Base-by-base conservation (phyloP, 78 protist species). In the Blattamonas nauphoetae region DNA sequence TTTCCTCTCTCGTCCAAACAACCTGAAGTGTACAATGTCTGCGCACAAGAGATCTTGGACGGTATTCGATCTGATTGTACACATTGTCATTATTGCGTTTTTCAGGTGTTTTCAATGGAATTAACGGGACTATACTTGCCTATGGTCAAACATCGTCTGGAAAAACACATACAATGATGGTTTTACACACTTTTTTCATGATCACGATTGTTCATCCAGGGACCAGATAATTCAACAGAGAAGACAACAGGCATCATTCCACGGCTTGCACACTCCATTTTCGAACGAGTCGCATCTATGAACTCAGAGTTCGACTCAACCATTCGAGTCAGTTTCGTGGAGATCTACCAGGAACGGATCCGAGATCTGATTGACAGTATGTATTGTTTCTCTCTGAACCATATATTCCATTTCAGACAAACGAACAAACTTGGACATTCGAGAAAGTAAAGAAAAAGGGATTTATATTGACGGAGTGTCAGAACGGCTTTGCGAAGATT, bases 291-390 rank as follows among this genome's bases (percentile, higher is more conserved):
- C 29, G 4, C 5, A 4, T 5, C 32, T 36, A 6, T 71, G 38
- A 5, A 6, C 33, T 4, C 6, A 21, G 21, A 5, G 33, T 5
- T 46, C 33, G 86, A 84, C 4, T 84, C 81, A 46, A 80, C 87
- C 34, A 42, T 91, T 45, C 0, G 5, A 3, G 63, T 85, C 41
- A 36, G 85, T 29, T 91, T 85, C 78, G 2, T 91, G 1, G 93
- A 91, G 43, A 90, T 91, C 63, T 91, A 91, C 86, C 33, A 89
- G 43, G 93, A 91, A 42, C 41, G 46, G 2, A 42, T 91, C 6
- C 64, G 42, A 0, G 93, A 91, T 34, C 85, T 91, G 42, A 82
- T 91, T 1, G 41, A 45, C 42, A 3, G 85, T 80, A 6, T 21
- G 83, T 6, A 6, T 79, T 38, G 29, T 21, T 6, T 6, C 42